A percentile compares a stretch with the other conserved stretches of the same genome.
Conservation (phyloP, 352 stramenopile genomes). For the Thraustochytrium sp. region DNA sequence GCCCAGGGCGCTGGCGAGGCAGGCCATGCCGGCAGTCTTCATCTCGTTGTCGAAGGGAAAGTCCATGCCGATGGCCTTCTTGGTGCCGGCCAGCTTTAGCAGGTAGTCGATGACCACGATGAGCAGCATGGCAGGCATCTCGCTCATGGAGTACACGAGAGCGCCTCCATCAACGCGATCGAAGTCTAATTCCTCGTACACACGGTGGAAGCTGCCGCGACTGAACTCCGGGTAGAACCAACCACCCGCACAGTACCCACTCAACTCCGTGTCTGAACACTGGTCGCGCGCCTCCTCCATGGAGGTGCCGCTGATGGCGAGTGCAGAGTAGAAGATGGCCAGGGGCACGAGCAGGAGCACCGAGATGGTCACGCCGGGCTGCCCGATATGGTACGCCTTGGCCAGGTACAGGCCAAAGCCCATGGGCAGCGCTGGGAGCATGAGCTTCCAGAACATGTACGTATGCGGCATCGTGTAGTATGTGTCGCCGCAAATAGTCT, state of each 20-base stretch:
- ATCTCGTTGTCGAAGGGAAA: slow-evolving; percentile 41
- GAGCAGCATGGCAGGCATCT: slow-evolving; percentile 26
- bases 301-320: not conserved
- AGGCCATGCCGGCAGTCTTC: slow-evolving; percentile 27
- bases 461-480: slow-evolving; percentile 24
- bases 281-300: not conserved
- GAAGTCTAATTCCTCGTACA: not conserved
- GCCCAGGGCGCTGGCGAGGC: not conserved
- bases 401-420: slow-evolving; percentile 26
- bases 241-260: not conserved
- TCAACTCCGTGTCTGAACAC: not conserved
- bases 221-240: slow-evolving; percentile 42
- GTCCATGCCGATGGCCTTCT: slow-evolving; percentile 12
- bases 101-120: slow-evolving; percentile 41
- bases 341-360: slow-evolving; percentile 4
- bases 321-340: not conserved
- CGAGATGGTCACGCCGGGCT: not conserved
- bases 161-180: not conserved
- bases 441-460: slow-evolving; percentile 40
- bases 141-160: not conserved
- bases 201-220: not conserved
- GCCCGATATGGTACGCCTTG: slow-evolving; percentile 28
- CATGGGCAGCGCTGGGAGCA: slow-evolving; percentile 23
- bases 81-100: slow-evolving; percentile 33
- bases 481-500: slow-evolving; percentile 2